phyloP scores from a whole-genome alignment of 2,329 filamentous ascomycete species.

The Aspergillaceae sp. region DNA sequence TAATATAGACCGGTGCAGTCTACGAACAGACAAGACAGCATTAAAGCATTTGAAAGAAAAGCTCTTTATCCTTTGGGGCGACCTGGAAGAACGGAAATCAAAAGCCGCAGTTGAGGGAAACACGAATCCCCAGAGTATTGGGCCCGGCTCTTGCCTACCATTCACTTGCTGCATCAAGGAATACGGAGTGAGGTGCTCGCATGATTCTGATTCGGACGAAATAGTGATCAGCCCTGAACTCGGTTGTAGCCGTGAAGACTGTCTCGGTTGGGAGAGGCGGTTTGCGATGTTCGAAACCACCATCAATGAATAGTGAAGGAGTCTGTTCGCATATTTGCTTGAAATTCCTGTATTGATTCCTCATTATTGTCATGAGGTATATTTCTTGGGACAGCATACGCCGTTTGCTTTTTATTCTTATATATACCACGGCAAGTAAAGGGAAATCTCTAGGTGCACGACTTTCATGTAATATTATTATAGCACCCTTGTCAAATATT shows the following conservation, averaged over 20 bases:
- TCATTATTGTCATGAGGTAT: no score
- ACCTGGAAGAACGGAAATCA: conserved; percentile 63
- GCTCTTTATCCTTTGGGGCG: conserved; percentile 75
- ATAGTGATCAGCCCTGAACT: conserved; percentile 27
- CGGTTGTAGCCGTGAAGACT: conserved; percentile 35
- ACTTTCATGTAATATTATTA: no score
- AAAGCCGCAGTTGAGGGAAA: conserved; percentile 18
- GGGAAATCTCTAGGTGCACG: no score
- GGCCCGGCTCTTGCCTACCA: conserved; percentile 45
- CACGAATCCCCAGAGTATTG: conserved; percentile 10
- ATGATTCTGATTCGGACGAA: conserved; percentile 27
- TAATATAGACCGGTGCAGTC: conserved; percentile 29
- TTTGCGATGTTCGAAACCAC: conserved; percentile 59
- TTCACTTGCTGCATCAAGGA: conserved; percentile 65
- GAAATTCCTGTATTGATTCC: neutral
- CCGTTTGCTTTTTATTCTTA: no score
- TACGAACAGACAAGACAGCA: conserved; percentile 44
- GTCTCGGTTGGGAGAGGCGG: conserved; percentile 51
- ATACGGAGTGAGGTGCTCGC: conserved; percentile 50
- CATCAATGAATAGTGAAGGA: conserved; percentile 32
- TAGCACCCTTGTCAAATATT: no score
- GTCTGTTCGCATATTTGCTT: neutral
- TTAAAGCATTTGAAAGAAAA: conserved; percentile 56
- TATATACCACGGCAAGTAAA: no score
- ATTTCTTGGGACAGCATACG: no score